These are phyloP conservation scores for Camellia japonica DNA, from an alignment of 148 eudicot species.

Conservation along the genomic window DNA sequence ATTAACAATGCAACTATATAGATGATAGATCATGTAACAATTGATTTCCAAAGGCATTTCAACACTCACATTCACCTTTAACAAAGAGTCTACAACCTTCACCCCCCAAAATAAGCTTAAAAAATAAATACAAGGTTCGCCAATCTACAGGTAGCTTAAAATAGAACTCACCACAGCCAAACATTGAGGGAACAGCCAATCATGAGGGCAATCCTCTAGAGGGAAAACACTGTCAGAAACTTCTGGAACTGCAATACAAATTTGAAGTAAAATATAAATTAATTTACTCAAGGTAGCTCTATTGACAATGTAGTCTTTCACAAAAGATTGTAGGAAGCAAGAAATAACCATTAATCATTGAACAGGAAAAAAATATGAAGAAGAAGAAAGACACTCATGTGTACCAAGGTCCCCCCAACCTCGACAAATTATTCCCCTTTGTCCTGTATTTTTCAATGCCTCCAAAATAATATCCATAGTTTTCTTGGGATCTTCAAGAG, in stretches of 20 bases:
- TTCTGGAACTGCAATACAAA: conserved; percentile 48
- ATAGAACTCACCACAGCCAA: conserved; percentile 73
- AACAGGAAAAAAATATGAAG: neutral
- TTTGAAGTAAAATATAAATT: neutral
- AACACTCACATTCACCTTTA: neutral
- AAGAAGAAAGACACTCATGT: conserved; percentile 44
- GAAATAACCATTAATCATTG: neutral
- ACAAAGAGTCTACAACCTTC: neutral
- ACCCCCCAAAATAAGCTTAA: neutral
- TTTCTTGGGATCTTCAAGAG: conserved; percentile 76
- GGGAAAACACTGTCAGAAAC: conserved; percentile 58
- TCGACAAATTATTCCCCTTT: conserved; percentile 85
- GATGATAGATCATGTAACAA: neutral
- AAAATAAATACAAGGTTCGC: neutral
- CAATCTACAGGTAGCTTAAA: neutral
- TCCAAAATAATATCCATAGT: conserved; percentile 75
- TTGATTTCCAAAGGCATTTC: neutral
- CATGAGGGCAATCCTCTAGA: conserved; percentile 81
- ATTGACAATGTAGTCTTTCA: neutral
- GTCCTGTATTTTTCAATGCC: conserved; percentile 75
- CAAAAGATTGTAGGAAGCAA: conserved; percentile 10
- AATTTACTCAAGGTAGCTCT: neutral
- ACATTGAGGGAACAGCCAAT: conserved; percentile 90
- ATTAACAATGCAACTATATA: neutral
- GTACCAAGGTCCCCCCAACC: conserved; percentile 97